These are phyloP conservation scores for Ricinus communis DNA, from an alignment of 345 rosid genomes.

Conservation along the genomic window DNA sequence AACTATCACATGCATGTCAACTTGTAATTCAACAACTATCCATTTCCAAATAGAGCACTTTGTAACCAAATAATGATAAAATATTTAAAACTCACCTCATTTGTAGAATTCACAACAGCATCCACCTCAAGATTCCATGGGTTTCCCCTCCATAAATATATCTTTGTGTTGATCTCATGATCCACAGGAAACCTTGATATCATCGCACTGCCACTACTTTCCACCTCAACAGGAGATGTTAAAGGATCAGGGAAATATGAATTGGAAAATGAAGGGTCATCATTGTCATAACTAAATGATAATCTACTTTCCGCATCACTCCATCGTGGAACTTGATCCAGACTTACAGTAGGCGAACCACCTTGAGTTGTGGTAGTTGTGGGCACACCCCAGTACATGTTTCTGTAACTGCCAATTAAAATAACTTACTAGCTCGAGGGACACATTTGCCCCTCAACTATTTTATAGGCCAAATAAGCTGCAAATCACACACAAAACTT, in stretches of 20 bases:
- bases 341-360: constrained; percentile 44
- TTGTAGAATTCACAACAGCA: constrained; percentile 96
- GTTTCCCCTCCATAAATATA: constrained; percentile 89
- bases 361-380: constrained; percentile 39
- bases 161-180: constrained; percentile 75
- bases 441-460: too few relatives aligned
- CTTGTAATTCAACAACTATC: too few relatives aligned
- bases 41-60: background rate
- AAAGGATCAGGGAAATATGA: constrained; percentile 73
- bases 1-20: too few relatives aligned
- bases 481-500: too few relatives aligned
- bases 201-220: constrained; percentile 52
- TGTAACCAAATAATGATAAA: background rate
- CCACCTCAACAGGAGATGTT: constrained; percentile 49
- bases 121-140: constrained; percentile 99
- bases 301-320: constrained; percentile 70
- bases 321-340: constrained; percentile 95
- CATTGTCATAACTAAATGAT: constrained; percentile 52
- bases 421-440: constrained; percentile 12
- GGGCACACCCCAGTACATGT: constrained; percentile 70
- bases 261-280: constrained; percentile 59
- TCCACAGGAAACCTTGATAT: constrained; percentile 83
- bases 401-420: constrained; percentile 25
- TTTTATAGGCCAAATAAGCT: too few relatives aligned
- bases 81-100: constrained; percentile 62